Conservation (phyloP, 768 basidiomycete genomes). For the Tulasnella sp. region DNA sequence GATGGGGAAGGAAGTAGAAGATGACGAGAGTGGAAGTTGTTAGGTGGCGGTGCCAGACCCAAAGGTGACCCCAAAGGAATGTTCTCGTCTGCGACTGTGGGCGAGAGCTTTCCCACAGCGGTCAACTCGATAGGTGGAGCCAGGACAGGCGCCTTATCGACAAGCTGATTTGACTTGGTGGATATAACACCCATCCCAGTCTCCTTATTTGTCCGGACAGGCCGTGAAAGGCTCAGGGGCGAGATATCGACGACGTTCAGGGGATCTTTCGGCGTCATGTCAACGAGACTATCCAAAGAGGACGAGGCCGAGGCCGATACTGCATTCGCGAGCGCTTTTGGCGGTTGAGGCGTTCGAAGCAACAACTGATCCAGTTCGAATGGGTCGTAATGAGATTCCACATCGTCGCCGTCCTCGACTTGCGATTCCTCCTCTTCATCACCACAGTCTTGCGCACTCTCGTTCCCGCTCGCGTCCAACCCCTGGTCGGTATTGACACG, state of each 20-base stretch:
- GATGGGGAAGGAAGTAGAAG: slow-evolving; percentile 3
- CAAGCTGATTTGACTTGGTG: background rate
- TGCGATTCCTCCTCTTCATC: too few species aligned
- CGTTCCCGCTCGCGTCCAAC: background rate
- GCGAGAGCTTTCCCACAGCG: background rate
- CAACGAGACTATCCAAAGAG: background rate
- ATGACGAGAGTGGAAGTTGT: background rate
- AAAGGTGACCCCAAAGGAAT: background rate
- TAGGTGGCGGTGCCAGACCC: background rate
- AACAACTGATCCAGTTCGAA: slow-evolving; percentile 15
- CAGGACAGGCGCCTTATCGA: background rate
- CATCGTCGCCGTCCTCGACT: background rate
- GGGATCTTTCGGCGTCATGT: background rate
- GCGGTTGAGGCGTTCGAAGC: slow-evolving; percentile 1
- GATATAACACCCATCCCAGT: too few species aligned
- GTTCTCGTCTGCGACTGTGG: background rate
- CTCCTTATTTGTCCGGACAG: too few species aligned
- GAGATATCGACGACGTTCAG: background rate
- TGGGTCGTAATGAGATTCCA: slow-evolving; percentile 5
- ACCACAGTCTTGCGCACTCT: too few species aligned
- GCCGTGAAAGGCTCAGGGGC: background rate
- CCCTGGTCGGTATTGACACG: background rate
- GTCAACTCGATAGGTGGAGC: background rate
- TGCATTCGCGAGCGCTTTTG: background rate
- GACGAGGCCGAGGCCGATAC: background rate